phyloP scores from a whole-genome alignment of 306 rosid species.

The Sesbania bispinosa region DNA sequence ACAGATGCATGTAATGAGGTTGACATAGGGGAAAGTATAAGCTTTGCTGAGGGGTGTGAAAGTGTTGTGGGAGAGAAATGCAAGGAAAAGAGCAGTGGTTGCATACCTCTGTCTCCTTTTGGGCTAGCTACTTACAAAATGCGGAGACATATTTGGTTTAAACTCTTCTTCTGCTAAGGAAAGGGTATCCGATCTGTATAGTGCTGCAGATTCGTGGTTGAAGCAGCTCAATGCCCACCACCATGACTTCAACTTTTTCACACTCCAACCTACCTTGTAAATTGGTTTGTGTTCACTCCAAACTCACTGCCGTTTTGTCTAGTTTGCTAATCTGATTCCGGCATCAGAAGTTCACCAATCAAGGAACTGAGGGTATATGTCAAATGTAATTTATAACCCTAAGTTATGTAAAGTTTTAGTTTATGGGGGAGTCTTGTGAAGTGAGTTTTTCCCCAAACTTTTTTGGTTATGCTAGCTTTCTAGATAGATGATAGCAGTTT shows the following conservation, averaged over 20 bases:
- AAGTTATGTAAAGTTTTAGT: conserved; percentile 1
- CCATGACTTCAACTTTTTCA: conserved; percentile 70
- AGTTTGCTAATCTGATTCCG: conserved; percentile 3
- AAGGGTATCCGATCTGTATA: conserved; percentile 29
- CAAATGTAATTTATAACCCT: not conserved
- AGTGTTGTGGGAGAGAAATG: not conserved
- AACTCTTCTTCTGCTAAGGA: conserved; percentile 28
- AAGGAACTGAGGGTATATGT: conserved; percentile 17
- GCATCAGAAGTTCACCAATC: not conserved
- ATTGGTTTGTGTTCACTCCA: not conserved
- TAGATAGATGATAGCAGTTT: not conserved
- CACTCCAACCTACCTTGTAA: conserved; percentile 26
- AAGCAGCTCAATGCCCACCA: conserved; percentile 56
- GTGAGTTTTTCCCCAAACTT: not conserved
- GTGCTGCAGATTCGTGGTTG: conserved; percentile 73
- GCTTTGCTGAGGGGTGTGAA: not conserved
- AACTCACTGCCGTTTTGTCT: not conserved
- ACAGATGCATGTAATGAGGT: not conserved
- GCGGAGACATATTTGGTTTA: conserved; percentile 55
- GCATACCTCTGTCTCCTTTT: conserved; percentile 48
- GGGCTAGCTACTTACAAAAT: conserved; percentile 63
- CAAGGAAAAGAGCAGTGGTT: not conserved
- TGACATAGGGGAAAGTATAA: not conserved
- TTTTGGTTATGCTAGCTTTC: conserved; percentile 1
- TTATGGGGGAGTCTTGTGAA: not conserved